Evolutionary conservation across 345 rosid species (phyloP).

Genomic region (Conringia planisiliqua): DNA sequence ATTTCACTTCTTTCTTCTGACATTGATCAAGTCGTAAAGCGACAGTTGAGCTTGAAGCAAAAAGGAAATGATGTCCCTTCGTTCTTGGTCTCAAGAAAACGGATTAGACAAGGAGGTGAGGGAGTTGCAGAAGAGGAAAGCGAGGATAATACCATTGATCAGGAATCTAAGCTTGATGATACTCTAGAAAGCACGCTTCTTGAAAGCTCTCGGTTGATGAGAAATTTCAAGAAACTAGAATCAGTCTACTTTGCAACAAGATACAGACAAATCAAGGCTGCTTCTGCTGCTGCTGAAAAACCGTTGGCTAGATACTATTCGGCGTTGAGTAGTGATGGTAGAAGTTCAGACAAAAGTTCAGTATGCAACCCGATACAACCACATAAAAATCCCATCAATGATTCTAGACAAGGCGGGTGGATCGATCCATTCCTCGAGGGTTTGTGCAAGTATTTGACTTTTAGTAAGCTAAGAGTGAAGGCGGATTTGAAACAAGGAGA

Average conservation of each 20-base stretch:
- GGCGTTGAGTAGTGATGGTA: conserved; percentile 66
- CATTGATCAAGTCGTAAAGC: conserved; percentile 70
- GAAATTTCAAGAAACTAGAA: conserved; percentile 85
- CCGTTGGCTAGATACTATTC: conserved; percentile 41
- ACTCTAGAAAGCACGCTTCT: conserved; percentile 52
- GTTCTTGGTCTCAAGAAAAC: conserved; percentile 57
- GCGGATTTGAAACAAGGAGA: conserved; percentile 95
- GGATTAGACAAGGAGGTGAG: conserved; percentile 41
- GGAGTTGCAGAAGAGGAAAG: neutral
- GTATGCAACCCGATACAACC: conserved; percentile 40
- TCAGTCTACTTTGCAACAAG: conserved; percentile 78
- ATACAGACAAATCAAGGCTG: conserved; percentile 51
- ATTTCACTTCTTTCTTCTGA: conserved; percentile 69
- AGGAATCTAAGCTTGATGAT: conserved; percentile 15
- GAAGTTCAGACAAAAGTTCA: conserved; percentile 80
- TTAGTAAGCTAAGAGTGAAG: conserved; percentile 73
- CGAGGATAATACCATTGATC: neutral
- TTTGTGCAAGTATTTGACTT: conserved; percentile 76
- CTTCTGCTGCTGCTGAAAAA: conserved; percentile 33
- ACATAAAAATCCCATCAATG: conserved; percentile 41
- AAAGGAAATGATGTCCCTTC: conserved; percentile 33
- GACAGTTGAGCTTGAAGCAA: conserved; percentile 52
- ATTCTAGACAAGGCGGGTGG: conserved; percentile 64
- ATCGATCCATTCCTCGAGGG: conserved; percentile 93
- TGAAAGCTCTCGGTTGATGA: conserved; percentile 69